Conservation (phyloP, 768 basidiomycete genomes). For the Psilocybe cyanescens region DNA sequence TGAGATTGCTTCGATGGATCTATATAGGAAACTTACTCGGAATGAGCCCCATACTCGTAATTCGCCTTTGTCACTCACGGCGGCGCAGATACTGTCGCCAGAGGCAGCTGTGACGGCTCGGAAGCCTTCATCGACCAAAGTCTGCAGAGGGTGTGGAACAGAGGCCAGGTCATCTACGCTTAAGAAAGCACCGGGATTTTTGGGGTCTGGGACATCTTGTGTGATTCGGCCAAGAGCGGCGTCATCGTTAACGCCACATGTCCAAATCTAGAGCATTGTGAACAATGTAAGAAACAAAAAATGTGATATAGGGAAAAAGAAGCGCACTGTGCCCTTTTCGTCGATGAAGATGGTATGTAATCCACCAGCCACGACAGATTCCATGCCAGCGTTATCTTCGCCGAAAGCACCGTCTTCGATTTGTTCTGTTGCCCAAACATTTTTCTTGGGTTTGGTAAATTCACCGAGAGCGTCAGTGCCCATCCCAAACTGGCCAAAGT, state of each 20-base stretch:
- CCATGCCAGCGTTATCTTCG: conserved; percentile 75
- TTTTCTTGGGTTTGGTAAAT: conserved; percentile 75
- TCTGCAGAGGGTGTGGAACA: conserved; percentile 67
- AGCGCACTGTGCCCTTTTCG: conserved; percentile 84
- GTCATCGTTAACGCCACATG: conserved; percentile 87
- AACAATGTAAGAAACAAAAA: conserved; percentile 8
- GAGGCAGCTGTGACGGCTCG: conserved; percentile 82
- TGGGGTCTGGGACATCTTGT: conserved; percentile 58
- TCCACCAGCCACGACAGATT: conserved; percentile 81
- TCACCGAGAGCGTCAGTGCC: conserved; percentile 77
- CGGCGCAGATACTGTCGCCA: conserved; percentile 89
- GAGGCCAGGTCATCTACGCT: conserved; percentile 58
- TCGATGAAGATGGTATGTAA: conserved; percentile 90
- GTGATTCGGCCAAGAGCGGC: conserved; percentile 86
- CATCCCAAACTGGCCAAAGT: conserved; percentile 95
- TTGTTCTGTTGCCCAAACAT: conserved; percentile 76
- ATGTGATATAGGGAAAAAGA: neutral
- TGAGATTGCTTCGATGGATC: conserved; percentile 3
- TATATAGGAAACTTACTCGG: conserved; percentile 58
- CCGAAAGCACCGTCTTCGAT: conserved; percentile 76
- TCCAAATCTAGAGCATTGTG: conserved; percentile 67
- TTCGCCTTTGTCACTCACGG: conserved; percentile 78
- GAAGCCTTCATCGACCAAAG: conserved; percentile 78
- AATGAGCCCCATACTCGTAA: conserved; percentile 90
- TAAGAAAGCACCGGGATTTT: conserved; percentile 59